Evolutionary conservation across 2,329 filamentous ascomycete species (phyloP).

Genomic region (Graphiopsis chlorocephala): DNA sequence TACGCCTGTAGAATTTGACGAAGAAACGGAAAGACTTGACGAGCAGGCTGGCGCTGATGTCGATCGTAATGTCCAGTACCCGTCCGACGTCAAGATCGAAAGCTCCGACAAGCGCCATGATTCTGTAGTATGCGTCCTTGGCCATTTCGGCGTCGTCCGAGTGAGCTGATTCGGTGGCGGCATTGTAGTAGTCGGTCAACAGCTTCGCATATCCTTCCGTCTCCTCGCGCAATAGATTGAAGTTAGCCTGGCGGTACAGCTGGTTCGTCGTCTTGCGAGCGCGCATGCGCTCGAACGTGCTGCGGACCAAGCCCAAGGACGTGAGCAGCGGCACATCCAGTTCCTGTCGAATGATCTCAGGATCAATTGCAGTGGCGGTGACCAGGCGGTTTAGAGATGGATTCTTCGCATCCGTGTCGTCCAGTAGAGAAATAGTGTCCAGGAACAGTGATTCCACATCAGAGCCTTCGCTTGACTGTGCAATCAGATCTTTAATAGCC

Average conservation of each 20-base stretch:
- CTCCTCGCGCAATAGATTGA: constrained; percentile 92
- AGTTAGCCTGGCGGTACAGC: constrained; percentile 93
- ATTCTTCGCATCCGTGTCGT: constrained; percentile 65
- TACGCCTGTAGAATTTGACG: constrained; percentile 83
- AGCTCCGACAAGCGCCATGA: constrained; percentile 92
- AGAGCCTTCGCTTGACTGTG: constrained; percentile 49
- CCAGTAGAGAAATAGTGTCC: constrained; percentile 76
- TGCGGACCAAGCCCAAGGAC: constrained; percentile 73
- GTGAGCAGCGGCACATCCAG: constrained; percentile 77
- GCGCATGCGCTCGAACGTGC: constrained; percentile 78
- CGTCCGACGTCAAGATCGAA: constrained; percentile 96
- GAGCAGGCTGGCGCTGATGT: constrained; percentile 89
- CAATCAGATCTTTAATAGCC: constrained; percentile 71
- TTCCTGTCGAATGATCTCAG: constrained; percentile 70
- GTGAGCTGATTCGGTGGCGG: constrained; percentile 67
- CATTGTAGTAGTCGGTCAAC: constrained; percentile 91
- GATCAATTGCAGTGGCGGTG: constrained; percentile 68
- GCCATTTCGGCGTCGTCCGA: constrained; percentile 74
- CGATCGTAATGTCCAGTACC: constrained; percentile 88
- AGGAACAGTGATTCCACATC: constrained; percentile 65
- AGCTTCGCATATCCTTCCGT: constrained; percentile 96
- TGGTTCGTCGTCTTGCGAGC: constrained; percentile 90
- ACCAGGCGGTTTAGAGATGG: constrained; percentile 65
- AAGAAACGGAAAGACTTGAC: constrained; percentile 94
- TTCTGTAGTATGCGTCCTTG: constrained; percentile 80